phyloP scores from a whole-genome alignment of 2,329 filamentous ascomycete genomes.

The Pseudogymnoascus verrucosus region DNA sequence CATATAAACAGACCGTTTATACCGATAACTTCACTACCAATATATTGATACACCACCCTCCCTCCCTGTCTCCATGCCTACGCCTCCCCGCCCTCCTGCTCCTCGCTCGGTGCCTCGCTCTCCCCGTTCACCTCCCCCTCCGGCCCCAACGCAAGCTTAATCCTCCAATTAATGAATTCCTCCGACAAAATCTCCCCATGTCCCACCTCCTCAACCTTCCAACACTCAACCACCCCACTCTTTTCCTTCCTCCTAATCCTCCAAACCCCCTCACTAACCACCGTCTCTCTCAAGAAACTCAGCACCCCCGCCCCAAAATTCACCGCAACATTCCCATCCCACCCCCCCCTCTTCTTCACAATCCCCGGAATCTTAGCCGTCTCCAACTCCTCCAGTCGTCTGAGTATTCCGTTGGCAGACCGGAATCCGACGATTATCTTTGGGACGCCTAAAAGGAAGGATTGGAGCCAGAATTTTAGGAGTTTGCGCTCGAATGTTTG shows the following conservation, averaged over 20 bases:
- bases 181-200: slow-evolving; percentile 69
- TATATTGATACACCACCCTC: neutral
- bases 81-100: neutral
- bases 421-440: slow-evolving; percentile 89
- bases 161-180: slow-evolving; percentile 68
- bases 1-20: neutral
- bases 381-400: slow-evolving; percentile 66
- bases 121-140: neutral
- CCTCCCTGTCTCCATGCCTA: neutral
- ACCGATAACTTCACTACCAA: neutral
- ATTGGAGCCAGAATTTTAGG: slow-evolving; percentile 94
- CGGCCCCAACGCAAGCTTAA: slow-evolving; percentile 18
- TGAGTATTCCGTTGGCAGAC: slow-evolving; percentile 61
- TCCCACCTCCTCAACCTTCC: slow-evolving; percentile 65
- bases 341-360: slow-evolving; percentile 61
- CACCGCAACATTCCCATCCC: slow-evolving; percentile 91
- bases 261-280: slow-evolving; percentile 66
- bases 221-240: slow-evolving; percentile 61
- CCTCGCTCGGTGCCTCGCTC: neutral
- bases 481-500: slow-evolving; percentile 81
- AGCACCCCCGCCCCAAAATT: slow-evolving; percentile 78
- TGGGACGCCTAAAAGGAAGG: slow-evolving; percentile 85
- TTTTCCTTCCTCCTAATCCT: slow-evolving; percentile 61
- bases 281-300: slow-evolving; percentile 57
- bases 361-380: slow-evolving; percentile 71